Percentiles rank a stretch among this genome's conserved stretches.
phyloP scores from a whole-genome alignment of 2,329 filamentous ascomycete species.

The Cladosporium oxysporum region DNA sequence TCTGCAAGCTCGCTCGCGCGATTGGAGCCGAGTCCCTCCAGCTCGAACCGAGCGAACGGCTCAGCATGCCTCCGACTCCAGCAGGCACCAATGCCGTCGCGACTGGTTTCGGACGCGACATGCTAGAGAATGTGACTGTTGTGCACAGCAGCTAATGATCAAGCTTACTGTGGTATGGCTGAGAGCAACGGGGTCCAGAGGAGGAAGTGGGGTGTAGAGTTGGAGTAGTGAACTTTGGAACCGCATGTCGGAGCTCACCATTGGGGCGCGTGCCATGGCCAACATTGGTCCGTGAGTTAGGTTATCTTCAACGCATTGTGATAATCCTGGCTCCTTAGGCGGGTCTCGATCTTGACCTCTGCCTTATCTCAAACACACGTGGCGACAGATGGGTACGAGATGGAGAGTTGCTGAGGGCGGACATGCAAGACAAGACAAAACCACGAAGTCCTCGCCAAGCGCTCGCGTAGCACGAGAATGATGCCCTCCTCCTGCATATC shows the following conservation, averaged over 20 bases:
- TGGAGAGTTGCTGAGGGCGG: not conserved
- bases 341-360: not conserved
- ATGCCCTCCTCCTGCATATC: not conserved
- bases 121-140: not conserved
- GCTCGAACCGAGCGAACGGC: constrained; percentile 17
- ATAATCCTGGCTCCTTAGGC: not conserved
- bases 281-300: constrained; percentile 1
- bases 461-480: not conserved
- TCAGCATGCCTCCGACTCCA: constrained; percentile 1
- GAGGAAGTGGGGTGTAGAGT: constrained; percentile 1
- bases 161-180: not conserved
- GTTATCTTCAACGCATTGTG: not conserved
- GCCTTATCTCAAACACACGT: not conserved
- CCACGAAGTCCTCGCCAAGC: not conserved
- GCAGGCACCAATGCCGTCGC: not conserved
- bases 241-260: not conserved
- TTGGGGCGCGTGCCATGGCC: constrained; percentile 1
- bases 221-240: not conserved
- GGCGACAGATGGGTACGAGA: not conserved
- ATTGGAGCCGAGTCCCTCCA: constrained; percentile 21
- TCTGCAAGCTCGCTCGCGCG: constrained; percentile 26
- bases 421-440: not conserved
- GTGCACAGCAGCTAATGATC: not conserved
- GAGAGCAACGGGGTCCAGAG: constrained; percentile 5
- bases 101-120: constrained; percentile 19